phyloP scores from a whole-genome alignment of 495 filamentous ascomycete genomes.

The Penicillium lividum region DNA sequence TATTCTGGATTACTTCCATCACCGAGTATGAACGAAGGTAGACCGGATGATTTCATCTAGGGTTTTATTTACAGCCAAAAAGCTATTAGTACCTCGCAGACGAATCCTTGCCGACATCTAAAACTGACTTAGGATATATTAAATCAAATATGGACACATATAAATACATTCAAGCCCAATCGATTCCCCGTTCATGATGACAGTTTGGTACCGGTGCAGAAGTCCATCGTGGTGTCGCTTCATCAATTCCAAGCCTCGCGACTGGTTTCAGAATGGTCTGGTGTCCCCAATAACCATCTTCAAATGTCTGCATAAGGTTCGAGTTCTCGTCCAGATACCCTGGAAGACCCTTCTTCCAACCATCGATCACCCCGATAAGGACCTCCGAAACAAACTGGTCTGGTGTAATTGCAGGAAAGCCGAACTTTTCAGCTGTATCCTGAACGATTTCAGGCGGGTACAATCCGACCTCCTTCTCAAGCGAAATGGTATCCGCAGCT shows the following conservation, averaged over 20 bases:
- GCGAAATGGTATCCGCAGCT: constrained; percentile 6
- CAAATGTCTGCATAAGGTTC: constrained; percentile 29
- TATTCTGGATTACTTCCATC: not conserved
- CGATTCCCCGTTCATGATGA: constrained; percentile 4
- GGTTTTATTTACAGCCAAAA: not conserved
- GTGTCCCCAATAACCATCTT: constrained; percentile 23
- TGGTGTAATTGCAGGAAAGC: constrained; percentile 2
- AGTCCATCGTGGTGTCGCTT: constrained; percentile 28
- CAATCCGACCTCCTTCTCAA: constrained; percentile 10
- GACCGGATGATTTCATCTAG: not conserved
- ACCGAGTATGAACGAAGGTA: not conserved
- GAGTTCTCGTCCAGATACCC: constrained; percentile 26
- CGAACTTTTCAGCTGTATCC: not conserved
- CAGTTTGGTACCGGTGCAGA: constrained; percentile 29
- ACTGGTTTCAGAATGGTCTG: constrained; percentile 28
- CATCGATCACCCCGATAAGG: constrained; percentile 29
- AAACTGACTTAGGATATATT: not conserved
- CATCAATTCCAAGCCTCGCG: constrained; percentile 22
- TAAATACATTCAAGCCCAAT: not conserved
- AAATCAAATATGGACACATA: not conserved
- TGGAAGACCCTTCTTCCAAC: constrained; percentile 30
- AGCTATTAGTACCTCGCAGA: too few species aligned
- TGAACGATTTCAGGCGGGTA: constrained; percentile 8
- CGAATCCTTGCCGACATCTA: too few species aligned
- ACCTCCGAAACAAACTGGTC: constrained; percentile 34